phyloP scores from a whole-genome alignment of 176 grass and related monocot species.

The Oryza coarctata region DNA sequence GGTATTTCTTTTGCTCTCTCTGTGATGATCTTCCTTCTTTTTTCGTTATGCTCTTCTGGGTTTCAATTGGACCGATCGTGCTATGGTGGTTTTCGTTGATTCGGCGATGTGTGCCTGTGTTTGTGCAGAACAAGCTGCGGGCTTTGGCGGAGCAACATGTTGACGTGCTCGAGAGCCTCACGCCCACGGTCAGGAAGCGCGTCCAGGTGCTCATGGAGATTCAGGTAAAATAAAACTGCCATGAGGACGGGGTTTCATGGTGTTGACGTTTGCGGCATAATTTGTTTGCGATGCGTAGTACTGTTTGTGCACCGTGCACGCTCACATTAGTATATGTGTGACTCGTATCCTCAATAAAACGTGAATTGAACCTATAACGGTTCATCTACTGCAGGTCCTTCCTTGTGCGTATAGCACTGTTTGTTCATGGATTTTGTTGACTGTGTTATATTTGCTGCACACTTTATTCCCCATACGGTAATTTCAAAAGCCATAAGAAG shows the following conservation, averaged over 20 bases:
- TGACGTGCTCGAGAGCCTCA: slow-evolving; percentile 32
- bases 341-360: no score
- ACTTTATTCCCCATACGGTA: no score
- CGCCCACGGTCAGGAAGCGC: slow-evolving; percentile 47
- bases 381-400: not conserved
- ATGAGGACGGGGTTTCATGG: not conserved
- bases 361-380: not conserved
- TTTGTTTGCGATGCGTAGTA: not conserved
- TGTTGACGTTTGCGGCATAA: not conserved
- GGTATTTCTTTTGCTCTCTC: not conserved
- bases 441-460: not conserved
- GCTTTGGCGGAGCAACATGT: slow-evolving; percentile 17
- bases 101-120: not conserved
- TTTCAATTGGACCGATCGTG: slow-evolving; percentile 6
- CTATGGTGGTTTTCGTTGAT: slow-evolving; percentile 1
- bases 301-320: no score
- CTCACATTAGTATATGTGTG: not conserved
- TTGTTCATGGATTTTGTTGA: not conserved
- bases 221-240: slow-evolving; percentile 28
- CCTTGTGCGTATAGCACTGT: no score
- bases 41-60: not conserved
- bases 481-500: no score
- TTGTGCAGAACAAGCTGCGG: slow-evolving; percentile 40
- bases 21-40: not conserved
- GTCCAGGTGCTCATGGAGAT: slow-evolving; percentile 45